phyloP scores from a whole-genome alignment of 106 monocot genomes.

The Allium fistulosum region DNA sequence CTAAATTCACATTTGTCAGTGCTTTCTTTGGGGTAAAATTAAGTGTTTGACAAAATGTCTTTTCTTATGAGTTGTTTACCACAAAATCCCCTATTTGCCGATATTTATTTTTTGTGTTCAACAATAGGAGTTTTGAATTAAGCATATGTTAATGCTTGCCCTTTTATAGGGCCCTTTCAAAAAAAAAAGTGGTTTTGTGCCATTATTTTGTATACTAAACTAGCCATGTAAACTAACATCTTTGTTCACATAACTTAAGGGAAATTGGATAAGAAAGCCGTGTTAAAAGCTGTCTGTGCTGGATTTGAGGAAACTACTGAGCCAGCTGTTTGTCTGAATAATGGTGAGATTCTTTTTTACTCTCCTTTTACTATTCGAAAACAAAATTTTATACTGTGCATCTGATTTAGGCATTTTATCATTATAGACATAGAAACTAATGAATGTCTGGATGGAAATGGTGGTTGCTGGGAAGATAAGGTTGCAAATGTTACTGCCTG shows the following conservation, averaged over 20 bases:
- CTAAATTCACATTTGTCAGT: too few species aligned
- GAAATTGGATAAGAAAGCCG: constrained; percentile 86
- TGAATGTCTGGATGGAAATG: constrained; percentile 84
- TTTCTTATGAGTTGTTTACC: too few species aligned
- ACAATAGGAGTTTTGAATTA: too few species aligned
- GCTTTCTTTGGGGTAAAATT: too few species aligned
- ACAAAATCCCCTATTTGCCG: too few species aligned
- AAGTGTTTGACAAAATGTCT: too few species aligned
- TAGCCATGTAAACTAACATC: not conserved
- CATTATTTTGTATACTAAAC: not conserved
- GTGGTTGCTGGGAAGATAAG: constrained; percentile 97
- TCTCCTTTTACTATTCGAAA: not conserved
- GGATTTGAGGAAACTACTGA: constrained; percentile 98
- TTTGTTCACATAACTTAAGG: constrained; percentile 37
- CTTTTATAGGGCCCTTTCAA: too few species aligned
- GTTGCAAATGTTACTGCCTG: constrained; percentile 76
- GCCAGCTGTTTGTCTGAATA: constrained; percentile 79
- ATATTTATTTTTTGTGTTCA: too few species aligned
- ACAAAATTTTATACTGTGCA: not conserved
- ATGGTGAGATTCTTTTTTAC: constrained; percentile 34
- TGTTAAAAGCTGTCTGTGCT: constrained; percentile 89
- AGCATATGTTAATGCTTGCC: too few species aligned
- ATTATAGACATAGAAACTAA: constrained; percentile 83
- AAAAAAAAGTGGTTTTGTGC: too few species aligned
- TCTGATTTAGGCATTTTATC: constrained; percentile 15